Base-by-base conservation (phyloP, 1,139 yeast genomes). In the Zygoascus hellenicus region DNA sequence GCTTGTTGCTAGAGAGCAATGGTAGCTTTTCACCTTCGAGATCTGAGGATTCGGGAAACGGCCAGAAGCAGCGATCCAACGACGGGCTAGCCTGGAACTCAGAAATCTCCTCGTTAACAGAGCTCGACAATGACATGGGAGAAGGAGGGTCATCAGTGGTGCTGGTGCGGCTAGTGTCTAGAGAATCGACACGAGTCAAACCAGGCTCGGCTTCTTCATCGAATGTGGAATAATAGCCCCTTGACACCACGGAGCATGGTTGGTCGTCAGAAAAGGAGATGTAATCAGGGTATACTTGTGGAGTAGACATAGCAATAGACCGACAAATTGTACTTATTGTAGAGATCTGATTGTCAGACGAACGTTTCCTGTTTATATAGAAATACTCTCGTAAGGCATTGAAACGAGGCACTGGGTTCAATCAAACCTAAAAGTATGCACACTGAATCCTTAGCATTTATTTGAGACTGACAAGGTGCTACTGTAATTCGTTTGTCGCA, bases 21-120 rank as follows among this genome's bases (percentile, higher is more conserved):
- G 43, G 43, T n/a, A 22, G 31, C 17, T 31, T 41, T 22, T 41
- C 43, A 6, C 38, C 31, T 32, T 41, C 43, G 33, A 28, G 13
- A 37, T 41, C 43, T 19, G n/a, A 9, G 6, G 16, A 36, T 36
- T 17, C 39, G 13, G 39, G 39, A 19, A 36, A 36, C 4, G 39
- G 39, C 39, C 39, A 36, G 39, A 36, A 36, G 30, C 39, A 36
- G 11, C 29, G 22, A 19, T 22, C 26, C 26, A 22, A 22, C 26
- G 26, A 22, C 7, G 26, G 26, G 7, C 26, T 22, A 4, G 26
- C 26, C 4, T 22, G 26, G 7, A 22, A 22, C 7, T 22, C 26
- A 22, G 26, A 7, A 7, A 22, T 7, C 7, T 22, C 26, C 26
- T 22, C 15, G 2, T 36, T 29, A 10, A 11, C 14, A 10, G 19